Conservation (phyloP, 352 stramenopile genomes). For the Globisporangium cederbergense region DNA sequence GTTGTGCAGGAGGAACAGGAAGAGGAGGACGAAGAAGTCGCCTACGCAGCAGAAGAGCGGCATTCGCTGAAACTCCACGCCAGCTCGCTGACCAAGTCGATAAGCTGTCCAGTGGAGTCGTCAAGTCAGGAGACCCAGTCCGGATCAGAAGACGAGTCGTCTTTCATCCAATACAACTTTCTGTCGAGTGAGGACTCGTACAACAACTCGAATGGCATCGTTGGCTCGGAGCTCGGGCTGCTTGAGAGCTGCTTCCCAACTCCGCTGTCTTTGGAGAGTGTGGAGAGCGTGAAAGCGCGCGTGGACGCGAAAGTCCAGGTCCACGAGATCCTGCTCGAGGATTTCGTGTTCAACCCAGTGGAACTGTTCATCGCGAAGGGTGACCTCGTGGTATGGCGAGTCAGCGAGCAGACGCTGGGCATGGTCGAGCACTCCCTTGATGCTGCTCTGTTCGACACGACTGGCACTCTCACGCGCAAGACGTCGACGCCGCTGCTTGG, state of each 20-base stretch:
- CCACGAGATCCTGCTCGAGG: conserved; percentile 34
- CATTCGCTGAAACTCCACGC: conserved; percentile 38
- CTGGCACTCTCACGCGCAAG: conserved; percentile 1
- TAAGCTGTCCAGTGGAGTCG: conserved; percentile 29
- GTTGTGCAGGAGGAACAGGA: conserved; percentile 3
- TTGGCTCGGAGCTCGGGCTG: background rate
- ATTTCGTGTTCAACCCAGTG: conserved; percentile 33
- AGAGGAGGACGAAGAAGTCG: conserved; percentile 38
- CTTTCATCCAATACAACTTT: conserved; percentile 31
- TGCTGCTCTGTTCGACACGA: conserved; percentile 18
- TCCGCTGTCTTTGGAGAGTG: conserved; percentile 24
- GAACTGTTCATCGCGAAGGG: conserved; percentile 25
- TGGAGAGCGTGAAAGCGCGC: background rate
- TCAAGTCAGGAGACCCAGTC: conserved; percentile 77
- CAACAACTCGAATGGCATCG: background rate
- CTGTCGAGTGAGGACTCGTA: conserved; percentile 2
- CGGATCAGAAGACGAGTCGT: conserved; percentile 50
- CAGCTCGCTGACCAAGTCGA: conserved; percentile 18
- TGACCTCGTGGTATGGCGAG: conserved; percentile 37
- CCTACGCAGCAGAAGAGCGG: conserved; percentile 37
- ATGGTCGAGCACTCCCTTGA: conserved; percentile 46
- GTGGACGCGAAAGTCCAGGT: conserved; percentile 13
- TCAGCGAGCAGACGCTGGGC: conserved; percentile 27
- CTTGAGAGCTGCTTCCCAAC: conserved; percentile 22
- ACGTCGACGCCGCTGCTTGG: conserved; percentile 24